Conservation (phyloP, 345 rosid genomes). For the Cardamine resedifolia region DNA sequence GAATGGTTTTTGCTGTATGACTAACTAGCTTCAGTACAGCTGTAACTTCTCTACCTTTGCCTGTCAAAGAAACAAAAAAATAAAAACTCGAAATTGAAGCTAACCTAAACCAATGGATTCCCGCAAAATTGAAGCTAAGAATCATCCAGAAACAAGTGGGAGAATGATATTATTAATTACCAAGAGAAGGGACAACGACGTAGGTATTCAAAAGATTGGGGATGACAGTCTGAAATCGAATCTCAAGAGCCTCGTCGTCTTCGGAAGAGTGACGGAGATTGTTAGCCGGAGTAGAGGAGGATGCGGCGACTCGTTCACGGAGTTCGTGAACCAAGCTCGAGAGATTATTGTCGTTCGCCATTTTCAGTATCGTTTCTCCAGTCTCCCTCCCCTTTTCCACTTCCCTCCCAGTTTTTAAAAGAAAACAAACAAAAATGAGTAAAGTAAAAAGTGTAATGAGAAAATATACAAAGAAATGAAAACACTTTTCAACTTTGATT, state of each 20-base stretch:
- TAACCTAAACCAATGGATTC: conserved; percentile 12
- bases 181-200: conserved; percentile 77
- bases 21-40: conserved; percentile 86
- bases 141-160: not conserved
- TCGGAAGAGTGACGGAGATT: conserved; percentile 30
- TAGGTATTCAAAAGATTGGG: conserved; percentile 73
- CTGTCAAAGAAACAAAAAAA: conserved; percentile 43
- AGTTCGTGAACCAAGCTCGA: conserved; percentile 85
- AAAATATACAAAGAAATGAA: no score
- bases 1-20: conserved; percentile 66
- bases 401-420: conserved; percentile 38
- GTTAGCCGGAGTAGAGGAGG: conserved; percentile 57
- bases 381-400: not conserved
- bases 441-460: no score
- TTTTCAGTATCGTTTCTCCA: conserved; percentile 16
- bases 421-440: not conserved
- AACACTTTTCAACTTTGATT: no score
- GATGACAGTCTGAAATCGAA: conserved; percentile 71
- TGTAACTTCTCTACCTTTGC: conserved; percentile 73
- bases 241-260: conserved; percentile 61
- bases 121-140: not conserved
- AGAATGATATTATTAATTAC: conserved; percentile 39
- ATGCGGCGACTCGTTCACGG: conserved; percentile 75
- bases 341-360: conserved; percentile 42
- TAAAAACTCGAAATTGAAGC: no score